Evolutionary conservation across 495 filamentous ascomycete species (phyloP).

Genomic region (Hyaloscypha variabilis): DNA sequence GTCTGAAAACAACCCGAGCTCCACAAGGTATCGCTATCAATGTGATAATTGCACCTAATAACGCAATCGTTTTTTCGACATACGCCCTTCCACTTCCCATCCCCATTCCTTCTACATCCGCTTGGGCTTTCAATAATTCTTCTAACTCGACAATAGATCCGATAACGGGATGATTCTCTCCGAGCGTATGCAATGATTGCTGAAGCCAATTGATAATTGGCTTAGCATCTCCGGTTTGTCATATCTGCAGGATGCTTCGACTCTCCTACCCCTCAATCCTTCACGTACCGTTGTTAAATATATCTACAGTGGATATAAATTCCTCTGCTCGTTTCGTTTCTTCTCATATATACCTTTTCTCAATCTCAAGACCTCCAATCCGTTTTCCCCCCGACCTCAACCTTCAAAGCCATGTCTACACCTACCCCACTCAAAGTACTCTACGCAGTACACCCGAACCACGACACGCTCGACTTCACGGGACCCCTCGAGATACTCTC

Average conservation of each 20-base stretch:
- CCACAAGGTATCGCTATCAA: too few species aligned
- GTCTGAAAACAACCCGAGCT: too few species aligned
- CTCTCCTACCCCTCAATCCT: background rate
- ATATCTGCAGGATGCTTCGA: background rate
- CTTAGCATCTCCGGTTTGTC: background rate
- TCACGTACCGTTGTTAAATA: too few species aligned
- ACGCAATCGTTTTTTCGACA: too few species aligned
- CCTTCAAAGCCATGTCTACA: slow-evolving; percentile 10
- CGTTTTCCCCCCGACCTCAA: background rate
- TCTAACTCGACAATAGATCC: background rate
- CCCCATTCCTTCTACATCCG: background rate
- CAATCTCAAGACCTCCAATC: background rate
- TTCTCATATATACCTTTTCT: background rate
- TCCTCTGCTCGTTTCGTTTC: background rate
- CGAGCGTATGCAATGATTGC: background rate
- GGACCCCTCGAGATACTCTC: slow-evolving; percentile 69
- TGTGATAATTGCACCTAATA: too few species aligned
- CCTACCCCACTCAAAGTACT: slow-evolving; percentile 26
- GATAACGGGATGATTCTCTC: background rate
- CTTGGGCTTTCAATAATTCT: background rate
- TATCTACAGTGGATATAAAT: too few species aligned
- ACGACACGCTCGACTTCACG: slow-evolving; percentile 63
- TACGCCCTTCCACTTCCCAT: too few species aligned
- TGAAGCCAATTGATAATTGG: background rate
- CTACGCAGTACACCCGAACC: slow-evolving; percentile 34